A percentile compares a stretch with the other conserved stretches of the same genome.
phyloP scores from a whole-genome alignment of 1,284 basidiomycete species.

The Microbotryum violaceum region DNA sequence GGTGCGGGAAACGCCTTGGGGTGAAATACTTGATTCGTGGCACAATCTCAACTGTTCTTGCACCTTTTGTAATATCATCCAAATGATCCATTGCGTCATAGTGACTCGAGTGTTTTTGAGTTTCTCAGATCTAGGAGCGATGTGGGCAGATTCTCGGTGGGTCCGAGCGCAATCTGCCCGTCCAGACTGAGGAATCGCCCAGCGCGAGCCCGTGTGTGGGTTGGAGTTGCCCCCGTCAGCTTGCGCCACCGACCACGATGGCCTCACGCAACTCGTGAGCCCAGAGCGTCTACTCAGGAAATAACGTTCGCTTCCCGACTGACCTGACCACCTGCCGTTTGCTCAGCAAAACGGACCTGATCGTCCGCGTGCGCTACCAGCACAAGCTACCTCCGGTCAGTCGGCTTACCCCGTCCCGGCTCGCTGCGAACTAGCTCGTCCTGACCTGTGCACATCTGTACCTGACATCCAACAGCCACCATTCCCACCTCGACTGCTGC shows the following conservation, averaged over 20 bases:
- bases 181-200: conserved; percentile 3
- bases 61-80: no score
- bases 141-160: no score
- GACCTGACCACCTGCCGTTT: not conserved
- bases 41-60: no score
- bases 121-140: no score
- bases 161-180: no score
- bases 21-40: no score
- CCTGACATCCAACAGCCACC: conserved; percentile 50
- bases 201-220: not conserved
- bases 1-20: no score
- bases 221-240: not conserved
- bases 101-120: no score
- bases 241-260: conserved; percentile 4
- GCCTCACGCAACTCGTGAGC: conserved; percentile 9
- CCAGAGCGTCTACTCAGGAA: no score
- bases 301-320: not conserved
- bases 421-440: not conserved
- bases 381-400: conserved; percentile 70
- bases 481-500: conserved; percentile 85
- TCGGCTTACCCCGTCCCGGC: not conserved
- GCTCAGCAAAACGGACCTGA: conserved; percentile 66
- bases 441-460: not conserved
- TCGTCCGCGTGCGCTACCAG: conserved; percentile 82
- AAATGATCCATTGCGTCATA: no score